A percentile compares a stretch with the other conserved stretches of the same genome.
Conservation (phyloP, 2,329 filamentous ascomycete species). For the Fusarium musae region DNA sequence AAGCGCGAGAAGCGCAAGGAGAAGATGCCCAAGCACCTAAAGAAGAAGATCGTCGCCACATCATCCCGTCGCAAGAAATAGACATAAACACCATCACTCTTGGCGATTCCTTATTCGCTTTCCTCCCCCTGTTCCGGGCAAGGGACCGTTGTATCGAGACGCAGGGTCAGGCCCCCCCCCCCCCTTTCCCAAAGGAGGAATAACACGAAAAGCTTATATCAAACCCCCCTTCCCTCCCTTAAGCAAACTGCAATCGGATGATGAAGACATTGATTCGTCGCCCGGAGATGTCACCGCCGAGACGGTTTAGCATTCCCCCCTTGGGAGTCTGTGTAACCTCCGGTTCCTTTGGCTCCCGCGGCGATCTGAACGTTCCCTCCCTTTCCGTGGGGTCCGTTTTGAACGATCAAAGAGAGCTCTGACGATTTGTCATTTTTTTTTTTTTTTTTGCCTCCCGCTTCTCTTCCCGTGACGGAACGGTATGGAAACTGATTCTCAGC, state of each 20-base stretch:
- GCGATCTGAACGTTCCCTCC: constrained; percentile 52
- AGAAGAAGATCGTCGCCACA: constrained; percentile 83
- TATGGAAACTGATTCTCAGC: background rate
- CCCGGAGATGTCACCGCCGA: constrained; percentile 19
- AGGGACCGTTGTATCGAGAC: constrained; percentile 14
- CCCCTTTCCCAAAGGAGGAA: background rate
- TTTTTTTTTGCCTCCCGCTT: constrained; percentile 1
- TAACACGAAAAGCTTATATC: constrained; percentile 12
- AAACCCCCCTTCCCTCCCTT: background rate
- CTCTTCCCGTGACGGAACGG: background rate
- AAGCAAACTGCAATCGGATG: constrained; percentile 55
- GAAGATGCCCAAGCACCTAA: constrained; percentile 96
- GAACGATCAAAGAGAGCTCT: constrained; percentile 69
- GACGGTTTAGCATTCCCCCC: constrained; percentile 44
- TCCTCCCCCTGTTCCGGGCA: background rate
- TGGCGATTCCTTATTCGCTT: background rate
- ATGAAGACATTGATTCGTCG: constrained; percentile 56
- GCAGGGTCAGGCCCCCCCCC: background rate
- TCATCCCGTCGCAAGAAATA: constrained; percentile 72
- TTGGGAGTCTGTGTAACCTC: constrained; percentile 31
- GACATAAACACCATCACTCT: constrained; percentile 15
- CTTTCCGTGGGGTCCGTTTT: constrained; percentile 35
- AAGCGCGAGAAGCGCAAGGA: constrained; percentile 92
- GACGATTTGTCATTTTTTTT: constrained; percentile 43
- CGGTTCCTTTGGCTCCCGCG: constrained; percentile 32